These are phyloP conservation scores for Puccinia novopanici DNA, from an alignment of 1,284 basidiomycete genomes.

Conservation along the genomic window DNA sequence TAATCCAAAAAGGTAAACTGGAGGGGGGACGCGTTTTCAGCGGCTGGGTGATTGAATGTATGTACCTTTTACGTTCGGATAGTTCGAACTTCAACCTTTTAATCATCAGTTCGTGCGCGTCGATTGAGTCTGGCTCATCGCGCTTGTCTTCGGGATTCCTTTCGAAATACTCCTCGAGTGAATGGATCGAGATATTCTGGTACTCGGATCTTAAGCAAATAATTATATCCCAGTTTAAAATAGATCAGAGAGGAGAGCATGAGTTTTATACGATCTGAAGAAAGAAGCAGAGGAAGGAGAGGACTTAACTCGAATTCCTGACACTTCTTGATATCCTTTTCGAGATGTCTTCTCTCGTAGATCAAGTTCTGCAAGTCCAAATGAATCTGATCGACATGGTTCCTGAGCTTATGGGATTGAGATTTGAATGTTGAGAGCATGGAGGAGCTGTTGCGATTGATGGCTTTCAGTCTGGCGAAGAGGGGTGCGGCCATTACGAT, in stretches of 20 bases:
- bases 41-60: background rate
- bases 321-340: constrained; percentile 49
- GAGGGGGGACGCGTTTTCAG: too few relatives aligned
- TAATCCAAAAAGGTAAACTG: background rate
- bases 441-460: constrained; percentile 33
- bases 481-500: constrained; percentile 23
- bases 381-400: constrained; percentile 44
- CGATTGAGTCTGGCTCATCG: constrained; percentile 10
- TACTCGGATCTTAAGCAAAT: constrained; percentile 37
- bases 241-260: background rate
- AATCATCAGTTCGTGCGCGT: constrained; percentile 42
- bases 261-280: background rate
- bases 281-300: background rate
- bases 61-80: constrained; percentile 41
- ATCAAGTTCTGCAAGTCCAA: constrained; percentile 47
- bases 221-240: too few relatives aligned
- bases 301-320: constrained; percentile 42
- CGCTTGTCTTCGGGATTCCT: constrained; percentile 28
- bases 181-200: constrained; percentile 48
- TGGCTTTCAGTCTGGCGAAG: constrained; percentile 40
- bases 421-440: constrained; percentile 29
- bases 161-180: constrained; percentile 43
- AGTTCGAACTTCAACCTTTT: constrained; percentile 36
- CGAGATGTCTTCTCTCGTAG: constrained; percentile 44
- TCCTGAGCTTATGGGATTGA: constrained; percentile 16